A percentile compares a stretch with the other conserved stretches of the same genome.
Conservation (phyloP, 176 grass and related monocot species). For the Aegilops bicornis region DNA sequence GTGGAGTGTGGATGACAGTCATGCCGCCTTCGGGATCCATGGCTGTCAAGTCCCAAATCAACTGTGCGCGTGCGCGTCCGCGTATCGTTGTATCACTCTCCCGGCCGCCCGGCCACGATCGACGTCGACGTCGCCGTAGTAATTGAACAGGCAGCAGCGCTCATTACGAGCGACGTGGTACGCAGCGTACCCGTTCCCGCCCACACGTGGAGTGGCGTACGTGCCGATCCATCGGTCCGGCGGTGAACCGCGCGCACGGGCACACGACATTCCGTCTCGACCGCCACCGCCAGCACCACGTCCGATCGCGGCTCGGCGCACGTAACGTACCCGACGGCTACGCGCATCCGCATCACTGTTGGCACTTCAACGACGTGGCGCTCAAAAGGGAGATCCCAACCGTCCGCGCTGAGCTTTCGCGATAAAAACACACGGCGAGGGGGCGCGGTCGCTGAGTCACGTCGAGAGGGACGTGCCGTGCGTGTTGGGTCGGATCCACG, state of each 20-base stretch:
- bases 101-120: not conserved
- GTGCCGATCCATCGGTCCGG: not conserved
- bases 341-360: conserved; percentile 24
- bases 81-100: not conserved
- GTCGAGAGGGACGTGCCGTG: not conserved
- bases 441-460: not conserved
- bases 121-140: not conserved
- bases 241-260: not conserved
- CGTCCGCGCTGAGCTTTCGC: not conserved
- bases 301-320: not conserved
- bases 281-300: not conserved
- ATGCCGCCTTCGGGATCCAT: not conserved
- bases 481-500: not conserved
- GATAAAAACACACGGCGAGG: not conserved
- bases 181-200: not conserved
- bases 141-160: not conserved
- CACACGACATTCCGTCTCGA: not conserved
- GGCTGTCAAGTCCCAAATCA: not conserved
- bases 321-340: not conserved
- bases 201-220: not conserved
- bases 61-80: not conserved
- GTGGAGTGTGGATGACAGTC: conserved; percentile 24
- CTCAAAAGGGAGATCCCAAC: conserved; percentile 25
- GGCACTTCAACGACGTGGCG: not conserved
- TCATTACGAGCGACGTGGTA: not conserved